Percentiles rank a stretch among this genome's conserved stretches.
Evolutionary conservation across 2,329 filamentous ascomycete species (phyloP).

Genomic region (Claviceps maximensis): DNA sequence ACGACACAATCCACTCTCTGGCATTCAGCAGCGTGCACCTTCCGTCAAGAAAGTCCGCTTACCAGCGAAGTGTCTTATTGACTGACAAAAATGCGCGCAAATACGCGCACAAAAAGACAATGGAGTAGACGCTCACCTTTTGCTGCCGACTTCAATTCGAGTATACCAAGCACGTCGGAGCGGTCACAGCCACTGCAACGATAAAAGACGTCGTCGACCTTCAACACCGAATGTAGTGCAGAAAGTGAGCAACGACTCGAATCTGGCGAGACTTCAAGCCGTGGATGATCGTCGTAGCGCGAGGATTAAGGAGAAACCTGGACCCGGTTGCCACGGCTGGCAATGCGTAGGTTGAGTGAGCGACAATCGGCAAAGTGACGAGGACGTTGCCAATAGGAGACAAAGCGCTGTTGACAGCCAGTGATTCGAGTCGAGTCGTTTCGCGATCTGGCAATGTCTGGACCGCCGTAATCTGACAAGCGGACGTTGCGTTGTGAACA

Average conservation of each 20-base stretch:
- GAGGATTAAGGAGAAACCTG: slow-evolving; percentile 5
- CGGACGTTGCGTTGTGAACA: slow-evolving; percentile 6
- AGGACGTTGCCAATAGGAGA: slow-evolving; percentile 2
- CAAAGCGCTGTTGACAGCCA: slow-evolving; percentile 6
- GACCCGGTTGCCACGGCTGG: neutral
- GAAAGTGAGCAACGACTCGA: neutral
- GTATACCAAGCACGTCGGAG: slow-evolving; percentile 9
- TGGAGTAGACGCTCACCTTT: neutral
- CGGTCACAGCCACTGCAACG: slow-evolving; percentile 11
- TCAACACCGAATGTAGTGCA: slow-evolving; percentile 10
- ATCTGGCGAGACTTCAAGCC: neutral
- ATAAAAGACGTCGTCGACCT: slow-evolving; percentile 13
- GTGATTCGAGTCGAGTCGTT: slow-evolving; percentile 2
- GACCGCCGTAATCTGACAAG: slow-evolving; percentile 6
- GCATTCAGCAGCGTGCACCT: neutral
- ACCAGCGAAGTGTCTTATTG: neutral
- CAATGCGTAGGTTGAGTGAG: slow-evolving; percentile 2
- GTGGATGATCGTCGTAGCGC: slow-evolving; percentile 4
- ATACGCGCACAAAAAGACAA: neutral
- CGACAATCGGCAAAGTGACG: slow-evolving; percentile 1
- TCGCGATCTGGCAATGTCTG: slow-evolving; percentile 1
- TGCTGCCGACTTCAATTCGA: neutral
- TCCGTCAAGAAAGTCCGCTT: neutral
- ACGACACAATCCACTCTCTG: neutral
- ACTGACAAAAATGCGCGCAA: neutral